Evolutionary conservation across 164 flowering plant species (phyloP).

Genomic region (Hamamelis virginiana): DNA sequence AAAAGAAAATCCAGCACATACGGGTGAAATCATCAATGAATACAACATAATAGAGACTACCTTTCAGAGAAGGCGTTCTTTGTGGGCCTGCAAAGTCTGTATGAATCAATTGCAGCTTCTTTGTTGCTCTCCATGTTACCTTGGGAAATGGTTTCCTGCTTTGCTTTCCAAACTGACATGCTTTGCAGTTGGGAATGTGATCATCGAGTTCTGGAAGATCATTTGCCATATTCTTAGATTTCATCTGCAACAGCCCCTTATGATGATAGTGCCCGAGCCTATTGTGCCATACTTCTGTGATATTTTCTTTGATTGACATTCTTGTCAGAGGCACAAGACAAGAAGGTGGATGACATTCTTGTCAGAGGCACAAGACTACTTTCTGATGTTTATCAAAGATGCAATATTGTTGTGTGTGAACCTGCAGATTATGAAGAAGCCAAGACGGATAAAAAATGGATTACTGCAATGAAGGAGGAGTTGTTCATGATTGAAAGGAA

Average conservation of each 20-base stretch:
- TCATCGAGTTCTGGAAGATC: not conserved
- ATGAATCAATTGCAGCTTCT: conserved; percentile 10
- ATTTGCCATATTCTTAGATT: not conserved
- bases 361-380: not conserved
- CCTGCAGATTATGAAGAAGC: too few relatives aligned
- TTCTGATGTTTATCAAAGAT: too few relatives aligned
- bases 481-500: not conserved
- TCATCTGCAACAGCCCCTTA: not conserved
- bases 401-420: too few relatives aligned
- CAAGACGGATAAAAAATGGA: too few relatives aligned
- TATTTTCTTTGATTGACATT: not conserved
- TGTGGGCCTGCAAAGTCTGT: not conserved
- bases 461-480: too few relatives aligned
- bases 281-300: not conserved
- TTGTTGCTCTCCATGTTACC: conserved; percentile 5
- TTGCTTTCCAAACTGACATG: conserved; percentile 17
- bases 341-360: not conserved
- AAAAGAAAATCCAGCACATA: not conserved
- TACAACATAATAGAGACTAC: not conserved
- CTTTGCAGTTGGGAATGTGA: not conserved
- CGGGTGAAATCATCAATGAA: not conserved
- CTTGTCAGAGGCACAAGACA: too few relatives aligned
- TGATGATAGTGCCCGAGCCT: conserved; percentile 13
- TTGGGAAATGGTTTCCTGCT: conserved; percentile 2
- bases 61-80: not conserved